Evolutionary conservation across 345 rosid genomes (phyloP).

Genomic region (Brassica carinata): DNA sequence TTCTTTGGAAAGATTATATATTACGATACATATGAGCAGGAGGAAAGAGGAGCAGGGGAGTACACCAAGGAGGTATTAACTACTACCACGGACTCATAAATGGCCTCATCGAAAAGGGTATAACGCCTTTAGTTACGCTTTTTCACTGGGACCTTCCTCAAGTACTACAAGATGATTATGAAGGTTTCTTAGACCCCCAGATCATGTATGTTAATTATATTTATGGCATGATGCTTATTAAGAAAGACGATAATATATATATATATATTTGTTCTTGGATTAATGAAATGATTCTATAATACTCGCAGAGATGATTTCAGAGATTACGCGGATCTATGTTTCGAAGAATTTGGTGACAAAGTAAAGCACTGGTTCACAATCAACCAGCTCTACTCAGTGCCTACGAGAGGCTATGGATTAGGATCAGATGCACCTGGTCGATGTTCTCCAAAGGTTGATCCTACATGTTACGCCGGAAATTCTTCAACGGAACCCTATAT

Average conservation of each 20-base stretch:
- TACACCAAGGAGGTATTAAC: slow-evolving; percentile 41
- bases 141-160: slow-evolving; percentile 62
- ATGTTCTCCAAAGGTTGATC: slow-evolving; percentile 38
- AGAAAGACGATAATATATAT: not conserved
- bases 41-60: slow-evolving; percentile 44
- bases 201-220: slow-evolving; percentile 20
- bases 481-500: slow-evolving; percentile 37
- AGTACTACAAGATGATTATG: slow-evolving; percentile 47
- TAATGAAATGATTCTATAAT: not conserved
- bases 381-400: slow-evolving; percentile 42
- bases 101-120: slow-evolving; percentile 38
- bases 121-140: slow-evolving; percentile 49
- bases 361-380: slow-evolving; percentile 53
- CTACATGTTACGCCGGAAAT: slow-evolving; percentile 33
- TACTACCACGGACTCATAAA: slow-evolving; percentile 51
- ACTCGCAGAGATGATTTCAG: slow-evolving; percentile 34
- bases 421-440: slow-evolving; percentile 26
- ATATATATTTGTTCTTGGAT: not conserved
- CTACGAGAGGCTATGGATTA: slow-evolving; percentile 35
- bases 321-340: slow-evolving; percentile 47
- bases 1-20: not conserved
- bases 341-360: slow-evolving; percentile 42
- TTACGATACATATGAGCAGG: slow-evolving; percentile 25
- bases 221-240: not conserved
- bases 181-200: slow-evolving; percentile 44